Evolutionary conservation across 257 asterid genomes (phyloP), one percentile per base, ranked within the genome.

Genomic region (Petunia secreta): DNA sequence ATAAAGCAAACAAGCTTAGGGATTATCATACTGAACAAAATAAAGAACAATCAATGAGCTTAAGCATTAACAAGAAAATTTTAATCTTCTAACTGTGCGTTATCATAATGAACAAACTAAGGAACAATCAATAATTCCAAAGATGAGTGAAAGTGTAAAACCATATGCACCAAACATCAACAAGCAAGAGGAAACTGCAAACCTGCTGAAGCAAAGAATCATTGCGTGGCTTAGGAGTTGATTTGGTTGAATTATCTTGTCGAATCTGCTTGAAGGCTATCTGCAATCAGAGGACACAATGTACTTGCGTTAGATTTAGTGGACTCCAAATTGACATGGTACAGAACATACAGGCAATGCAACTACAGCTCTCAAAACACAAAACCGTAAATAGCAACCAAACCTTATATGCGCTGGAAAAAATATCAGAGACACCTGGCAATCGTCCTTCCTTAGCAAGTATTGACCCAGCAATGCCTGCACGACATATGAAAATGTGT

Each of bases 171-270:
- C 58, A 36, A 63, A 78, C 43, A 62, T 48, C 16, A 50, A 63
- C 57, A 62, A 11, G 63, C 53, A 16, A 5, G 69, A 71, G 67
- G 5, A 25, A 80, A 77, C 48, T 68, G 83, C 83, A 75, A 79
- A 96, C 99, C 98, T 92, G 97, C 85, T 91, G 91, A 90, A 90
- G 66, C 89, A 91, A 92, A 74, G 89, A 81, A 84, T 94, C 97
- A 84, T 88, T 86, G 64, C 53, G 81, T 14, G 93, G 95, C 84
- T 89, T 92, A 82, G 95, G 79, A 78, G 82, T 88, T 71, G 95
- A 82, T 76, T 82, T 38, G 34, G 91, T 50, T 52, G 97, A 86
- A 80, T 89, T 92, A 79, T 89, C 94, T 82, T 83, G 87, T 77
- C 64, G 88, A 74, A 92, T 87, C 79, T 83, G 88, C 88, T 86